Percentiles rank a stretch among this genome's conserved stretches.
phyloP scores from a whole-genome alignment of 2,329 filamentous ascomycete species.

The Aspergillus floridensis region DNA sequence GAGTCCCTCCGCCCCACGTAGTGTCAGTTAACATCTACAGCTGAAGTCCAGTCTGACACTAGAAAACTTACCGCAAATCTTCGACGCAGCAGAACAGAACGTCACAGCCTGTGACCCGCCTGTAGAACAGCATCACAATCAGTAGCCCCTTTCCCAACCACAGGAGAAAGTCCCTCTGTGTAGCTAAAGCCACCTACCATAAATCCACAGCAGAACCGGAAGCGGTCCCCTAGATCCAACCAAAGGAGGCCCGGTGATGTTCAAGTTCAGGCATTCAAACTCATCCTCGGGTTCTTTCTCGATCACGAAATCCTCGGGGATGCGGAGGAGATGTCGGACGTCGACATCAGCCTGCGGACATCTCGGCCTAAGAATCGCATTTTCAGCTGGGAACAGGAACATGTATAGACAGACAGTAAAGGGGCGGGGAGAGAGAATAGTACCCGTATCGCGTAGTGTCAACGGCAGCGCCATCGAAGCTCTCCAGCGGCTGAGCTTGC shows the following conservation, averaged over 20 bases:
- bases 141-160: too few species aligned
- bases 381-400: too few species aligned
- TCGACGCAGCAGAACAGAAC: conserved; percentile 43
- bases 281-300: conserved; percentile 40
- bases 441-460: conserved; percentile 37
- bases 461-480: conserved; percentile 28
- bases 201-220: conserved; percentile 49
- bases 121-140: conserved; percentile 6
- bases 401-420: too few species aligned
- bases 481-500: conserved; percentile 23
- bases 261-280: conserved; percentile 45
- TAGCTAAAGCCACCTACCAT: conserved; percentile 30
- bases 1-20: neutral
- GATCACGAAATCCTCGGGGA: conserved; percentile 36
- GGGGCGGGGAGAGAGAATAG: neutral
- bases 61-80: conserved; percentile 39
- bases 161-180: too few species aligned
- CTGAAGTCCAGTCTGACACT: too few species aligned
- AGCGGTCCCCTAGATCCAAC: conserved; percentile 9
- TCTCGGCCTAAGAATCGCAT: conserved; percentile 32
- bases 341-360: conserved; percentile 46
- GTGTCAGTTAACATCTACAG: neutral
- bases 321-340: conserved; percentile 44
- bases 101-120: conserved; percentile 47
- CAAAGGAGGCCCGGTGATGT: conserved; percentile 34